Percentiles rank a stretch among this genome's conserved stretches.
These are phyloP conservation scores for Podaxis carcinomalis DNA, from an alignment of 768 basidiomycete species.

Conservation along the genomic window DNA sequence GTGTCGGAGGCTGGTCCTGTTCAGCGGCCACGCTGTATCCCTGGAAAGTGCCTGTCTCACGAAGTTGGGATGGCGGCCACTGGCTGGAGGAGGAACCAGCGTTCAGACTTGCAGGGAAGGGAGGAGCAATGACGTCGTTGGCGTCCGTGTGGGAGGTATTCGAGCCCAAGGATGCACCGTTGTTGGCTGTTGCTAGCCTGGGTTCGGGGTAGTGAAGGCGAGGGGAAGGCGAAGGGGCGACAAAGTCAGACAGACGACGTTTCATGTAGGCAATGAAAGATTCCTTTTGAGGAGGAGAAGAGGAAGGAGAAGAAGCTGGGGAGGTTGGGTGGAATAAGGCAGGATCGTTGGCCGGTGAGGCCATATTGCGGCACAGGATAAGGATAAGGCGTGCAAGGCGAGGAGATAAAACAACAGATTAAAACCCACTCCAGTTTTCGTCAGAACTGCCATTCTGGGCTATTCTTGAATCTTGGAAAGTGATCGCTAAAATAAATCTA, in stretches of 20 bases:
- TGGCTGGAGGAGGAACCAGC: background rate
- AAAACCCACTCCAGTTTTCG: background rate
- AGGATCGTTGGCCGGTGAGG: background rate
- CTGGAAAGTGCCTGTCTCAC: background rate
- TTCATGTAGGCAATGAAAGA: constrained; percentile 25
- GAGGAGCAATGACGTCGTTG: background rate
- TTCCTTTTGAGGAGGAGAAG: background rate
- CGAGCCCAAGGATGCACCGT: background rate
- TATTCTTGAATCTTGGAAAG: background rate
- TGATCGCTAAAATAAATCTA: constrained; percentile 5
- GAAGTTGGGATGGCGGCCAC: background rate
- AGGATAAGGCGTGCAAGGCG: background rate
- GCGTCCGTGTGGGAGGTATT: constrained; percentile 5
- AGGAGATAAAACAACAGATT: background rate
- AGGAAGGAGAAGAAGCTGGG: background rate
- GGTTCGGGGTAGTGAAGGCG: constrained; percentile 9
- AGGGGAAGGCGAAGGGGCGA: constrained; percentile 15
- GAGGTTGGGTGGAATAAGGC: background rate
- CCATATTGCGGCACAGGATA: background rate
- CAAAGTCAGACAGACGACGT: constrained; percentile 23
- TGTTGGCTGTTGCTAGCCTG: background rate
- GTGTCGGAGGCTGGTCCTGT: constrained; percentile 1
- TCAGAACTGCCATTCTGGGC: background rate
- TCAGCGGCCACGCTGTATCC: background rate
- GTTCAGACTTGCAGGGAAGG: background rate